Evolutionary conservation across 768 basidiomycete species (phyloP).

Genomic region (Chalciporus sphaerocephalus): DNA sequence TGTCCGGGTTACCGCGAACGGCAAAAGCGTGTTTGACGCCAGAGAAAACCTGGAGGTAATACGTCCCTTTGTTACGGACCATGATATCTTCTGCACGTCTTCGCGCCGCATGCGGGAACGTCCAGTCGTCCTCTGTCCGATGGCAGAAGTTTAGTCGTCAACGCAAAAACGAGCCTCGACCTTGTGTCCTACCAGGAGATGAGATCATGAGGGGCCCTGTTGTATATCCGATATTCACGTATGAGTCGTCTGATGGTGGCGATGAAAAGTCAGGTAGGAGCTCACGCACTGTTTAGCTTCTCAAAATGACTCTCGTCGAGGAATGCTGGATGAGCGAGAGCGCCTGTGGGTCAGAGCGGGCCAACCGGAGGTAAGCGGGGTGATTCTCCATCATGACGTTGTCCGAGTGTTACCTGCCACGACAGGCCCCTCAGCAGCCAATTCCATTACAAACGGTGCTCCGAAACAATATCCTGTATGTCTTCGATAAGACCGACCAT

Average conservation of each 20-base stretch:
- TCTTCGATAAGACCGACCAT: background rate
- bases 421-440: constrained; percentile 40
- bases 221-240: constrained; percentile 1
- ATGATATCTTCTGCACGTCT: constrained; percentile 55
- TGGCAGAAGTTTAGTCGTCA: background rate
- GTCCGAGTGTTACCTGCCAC: constrained; percentile 36
- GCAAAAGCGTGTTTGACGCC: constrained; percentile 33
- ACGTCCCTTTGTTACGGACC: constrained; percentile 42
- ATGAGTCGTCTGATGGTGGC: background rate
- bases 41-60: constrained; percentile 55
- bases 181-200: constrained; percentile 19
- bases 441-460: constrained; percentile 45
- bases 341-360: constrained; percentile 26
- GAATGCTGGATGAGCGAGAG: constrained; percentile 51
- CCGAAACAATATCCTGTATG: constrained; percentile 54
- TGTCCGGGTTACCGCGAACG: constrained; percentile 19
- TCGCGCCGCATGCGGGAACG: constrained; percentile 49
- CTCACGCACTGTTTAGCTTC: constrained; percentile 41
- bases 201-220: constrained; percentile 25
- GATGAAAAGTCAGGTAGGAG: background rate
- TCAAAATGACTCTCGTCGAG: constrained; percentile 51
- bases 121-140: constrained; percentile 44
- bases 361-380: background rate
- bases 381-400: background rate
- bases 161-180: background rate